phyloP scores from a whole-genome alignment of 805 yeast species.

The Candida andamanensis region DNA sequence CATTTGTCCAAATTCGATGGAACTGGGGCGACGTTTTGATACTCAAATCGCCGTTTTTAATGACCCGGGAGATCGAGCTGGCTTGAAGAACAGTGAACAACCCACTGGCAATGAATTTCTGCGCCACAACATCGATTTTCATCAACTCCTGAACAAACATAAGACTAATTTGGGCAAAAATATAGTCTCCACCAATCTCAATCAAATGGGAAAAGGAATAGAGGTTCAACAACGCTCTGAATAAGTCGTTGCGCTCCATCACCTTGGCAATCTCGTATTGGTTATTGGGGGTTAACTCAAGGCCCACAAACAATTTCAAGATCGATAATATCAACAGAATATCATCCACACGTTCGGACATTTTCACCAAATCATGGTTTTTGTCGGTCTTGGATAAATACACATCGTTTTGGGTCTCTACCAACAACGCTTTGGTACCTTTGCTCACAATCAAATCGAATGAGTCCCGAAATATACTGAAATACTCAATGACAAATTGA shows the following conservation, averaged over 20 bases:
- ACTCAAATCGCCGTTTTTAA: constrained; percentile 61
- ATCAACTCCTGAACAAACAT: constrained; percentile 67
- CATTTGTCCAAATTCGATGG: constrained; percentile 83
- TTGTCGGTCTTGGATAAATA: constrained; percentile 33
- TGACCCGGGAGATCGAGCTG: constrained; percentile 61
- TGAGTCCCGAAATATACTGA: constrained; percentile 49
- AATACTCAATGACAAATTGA: constrained; percentile 38
- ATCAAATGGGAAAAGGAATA: constrained; percentile 65
- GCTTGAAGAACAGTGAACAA: constrained; percentile 63
- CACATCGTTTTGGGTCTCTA: constrained; percentile 55
- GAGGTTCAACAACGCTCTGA: constrained; percentile 56
- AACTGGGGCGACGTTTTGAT: constrained; percentile 49
- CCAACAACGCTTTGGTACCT: constrained; percentile 57
- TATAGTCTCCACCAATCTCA: constrained; percentile 56
- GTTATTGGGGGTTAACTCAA: constrained; percentile 45
- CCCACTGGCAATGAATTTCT: constrained; percentile 58
- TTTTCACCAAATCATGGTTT: constrained; percentile 25
- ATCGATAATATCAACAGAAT: constrained; percentile 57
- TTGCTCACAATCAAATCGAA: constrained; percentile 61
- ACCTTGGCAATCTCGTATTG: constrained; percentile 46
- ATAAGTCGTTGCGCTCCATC: constrained; percentile 54
- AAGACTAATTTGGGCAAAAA: constrained; percentile 68
- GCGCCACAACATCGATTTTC: constrained; percentile 57
- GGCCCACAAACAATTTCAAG: constrained; percentile 50
- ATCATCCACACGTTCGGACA: constrained; percentile 58